Base-by-base conservation (phyloP, 177 flowering plant species). In the Tripterygium wilfordii region DNA sequence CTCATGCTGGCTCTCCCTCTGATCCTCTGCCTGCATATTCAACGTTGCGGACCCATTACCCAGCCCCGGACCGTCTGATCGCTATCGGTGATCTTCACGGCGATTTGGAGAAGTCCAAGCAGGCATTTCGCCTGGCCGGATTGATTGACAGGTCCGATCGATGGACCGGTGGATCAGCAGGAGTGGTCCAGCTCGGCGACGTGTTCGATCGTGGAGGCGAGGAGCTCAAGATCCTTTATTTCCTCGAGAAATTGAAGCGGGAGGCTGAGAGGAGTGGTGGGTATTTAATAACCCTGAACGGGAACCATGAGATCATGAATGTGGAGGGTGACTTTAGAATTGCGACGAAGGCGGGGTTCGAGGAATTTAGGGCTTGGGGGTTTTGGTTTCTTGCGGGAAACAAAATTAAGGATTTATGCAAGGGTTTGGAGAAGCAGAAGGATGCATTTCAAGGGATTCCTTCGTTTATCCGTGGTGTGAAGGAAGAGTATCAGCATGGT, bases 31-130 rank as follows among this genome's bases (percentile, higher is more conserved):
- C n/a, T n/a, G n/a, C n/a, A n/a, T n/a, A n/a, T n/a, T n/a, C n/a
- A n/a, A n/a, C 45, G 1, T 24, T 62, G 4, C 77, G 52, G 8
- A 86, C 95, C n/a, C 56, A 43, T 24, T 65, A 52, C 59, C 82
- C 92, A 1, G 10, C 80, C 9, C 82, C 88, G 0, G 51, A 53
- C 26, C 96, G 99, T 24, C 80, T 89, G 19, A 53, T 94, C 16
- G 96, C 99, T 18, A 52, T 94, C 47, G 99, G 97, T 2, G 99
- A 94, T 50, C 68, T 94, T 56, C 99, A 94, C 41, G 99, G 99
- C 3, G 99, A 94, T 58, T 64, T 94, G 25, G 54, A 56, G 8
- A 89, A 89, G 57, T 51, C 88, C 66, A 77, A 67, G 48, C 57
- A 83, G 40, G 73, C 97, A 14, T 51, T 94, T 13, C 49, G 61